These are phyloP conservation scores for Cerrena zonata DNA, from an alignment of 1,284 basidiomycete genomes.

Conservation along the genomic window DNA sequence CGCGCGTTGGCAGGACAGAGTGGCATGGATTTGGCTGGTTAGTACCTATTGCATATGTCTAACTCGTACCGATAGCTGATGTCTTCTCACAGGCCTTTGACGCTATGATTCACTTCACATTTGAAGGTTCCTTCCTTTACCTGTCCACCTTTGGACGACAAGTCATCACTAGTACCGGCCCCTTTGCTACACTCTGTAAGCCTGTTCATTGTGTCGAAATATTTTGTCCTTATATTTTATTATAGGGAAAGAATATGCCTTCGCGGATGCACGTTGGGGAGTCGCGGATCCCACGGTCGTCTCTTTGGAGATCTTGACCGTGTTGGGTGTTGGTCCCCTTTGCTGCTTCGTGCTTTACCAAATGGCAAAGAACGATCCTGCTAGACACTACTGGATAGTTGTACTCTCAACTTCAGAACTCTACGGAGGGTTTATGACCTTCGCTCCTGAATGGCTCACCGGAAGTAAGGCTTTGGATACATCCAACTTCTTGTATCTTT, in stretches of 20 bases:
- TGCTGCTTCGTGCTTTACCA: slow-evolving; percentile 66
- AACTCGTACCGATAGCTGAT: neutral
- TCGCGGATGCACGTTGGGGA: slow-evolving; percentile 77
- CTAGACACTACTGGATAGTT: slow-evolving; percentile 75
- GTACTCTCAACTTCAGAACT: slow-evolving; percentile 70
- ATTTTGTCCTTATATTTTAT: neutral
- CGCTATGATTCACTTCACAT: slow-evolving; percentile 70
- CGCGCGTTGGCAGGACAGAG: slow-evolving; percentile 55
- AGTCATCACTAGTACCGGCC: slow-evolving; percentile 63
- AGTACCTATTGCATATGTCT: slow-evolving; percentile 20
- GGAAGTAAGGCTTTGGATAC: slow-evolving; percentile 68
- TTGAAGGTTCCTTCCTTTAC: slow-evolving; percentile 75
- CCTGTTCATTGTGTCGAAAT: slow-evolving; percentile 16
- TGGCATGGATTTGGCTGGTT: slow-evolving; percentile 72
- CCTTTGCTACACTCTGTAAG: slow-evolving; percentile 74
- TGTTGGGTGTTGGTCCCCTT: slow-evolving; percentile 68
- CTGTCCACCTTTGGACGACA: slow-evolving; percentile 67
- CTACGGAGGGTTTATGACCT: slow-evolving; percentile 82
- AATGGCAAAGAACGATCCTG: slow-evolving; percentile 56
- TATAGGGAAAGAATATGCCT: slow-evolving; percentile 66
- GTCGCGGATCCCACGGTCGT: slow-evolving; percentile 70
- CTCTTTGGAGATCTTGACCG: slow-evolving; percentile 76
- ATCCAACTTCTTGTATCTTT: slow-evolving; percentile 51
- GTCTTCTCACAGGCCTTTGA: slow-evolving; percentile 54
- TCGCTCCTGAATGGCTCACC: slow-evolving; percentile 78